These are phyloP conservation scores for Cercophora scortea DNA, from an alignment of 495 filamentous ascomycete genomes.

Conservation along the genomic window DNA sequence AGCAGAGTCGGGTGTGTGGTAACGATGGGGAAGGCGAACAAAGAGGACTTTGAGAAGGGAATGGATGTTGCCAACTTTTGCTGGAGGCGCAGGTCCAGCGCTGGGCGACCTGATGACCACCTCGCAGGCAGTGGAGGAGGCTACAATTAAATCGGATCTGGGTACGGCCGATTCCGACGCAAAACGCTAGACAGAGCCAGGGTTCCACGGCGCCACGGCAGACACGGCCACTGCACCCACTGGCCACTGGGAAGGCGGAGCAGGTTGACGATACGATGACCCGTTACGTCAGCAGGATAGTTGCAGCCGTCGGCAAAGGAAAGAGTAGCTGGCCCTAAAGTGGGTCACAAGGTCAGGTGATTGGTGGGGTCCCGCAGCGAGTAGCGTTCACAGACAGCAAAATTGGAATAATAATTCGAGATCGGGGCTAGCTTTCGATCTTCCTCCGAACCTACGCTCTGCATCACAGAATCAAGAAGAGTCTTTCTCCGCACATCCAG, in stretches of 20 bases:
- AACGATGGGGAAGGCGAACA: no score
- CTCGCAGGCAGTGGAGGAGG: no score
- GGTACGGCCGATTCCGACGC: conserved; percentile 5
- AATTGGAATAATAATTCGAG: conserved; percentile 26
- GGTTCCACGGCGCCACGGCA: no score
- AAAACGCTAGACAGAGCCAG: neutral
- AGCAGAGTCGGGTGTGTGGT: no score
- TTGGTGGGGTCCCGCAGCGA: conserved; percentile 13
- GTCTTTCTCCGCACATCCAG: conserved; percentile 48
- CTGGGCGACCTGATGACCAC: neutral
- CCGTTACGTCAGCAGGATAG: no score
- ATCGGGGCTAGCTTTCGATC: conserved; percentile 5
- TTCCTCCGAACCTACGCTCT: conserved; percentile 9
- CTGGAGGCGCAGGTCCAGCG: neutral
- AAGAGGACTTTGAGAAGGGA: no score
- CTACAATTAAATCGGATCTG: neutral
- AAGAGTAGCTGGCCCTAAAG: conserved; percentile 18
- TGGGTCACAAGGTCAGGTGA: conserved; percentile 16
- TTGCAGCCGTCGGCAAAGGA: no score
- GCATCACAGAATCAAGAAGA: conserved; percentile 41
- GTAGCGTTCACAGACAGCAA: conserved; percentile 22
- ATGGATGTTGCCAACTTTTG: no score
- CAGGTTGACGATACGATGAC: no score
- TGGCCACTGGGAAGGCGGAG: no score
- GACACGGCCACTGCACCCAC: no score